A percentile compares a stretch with the other conserved stretches of the same genome.
Conservation (phyloP, 768 basidiomycete species). For the Hericium alpestre region DNA sequence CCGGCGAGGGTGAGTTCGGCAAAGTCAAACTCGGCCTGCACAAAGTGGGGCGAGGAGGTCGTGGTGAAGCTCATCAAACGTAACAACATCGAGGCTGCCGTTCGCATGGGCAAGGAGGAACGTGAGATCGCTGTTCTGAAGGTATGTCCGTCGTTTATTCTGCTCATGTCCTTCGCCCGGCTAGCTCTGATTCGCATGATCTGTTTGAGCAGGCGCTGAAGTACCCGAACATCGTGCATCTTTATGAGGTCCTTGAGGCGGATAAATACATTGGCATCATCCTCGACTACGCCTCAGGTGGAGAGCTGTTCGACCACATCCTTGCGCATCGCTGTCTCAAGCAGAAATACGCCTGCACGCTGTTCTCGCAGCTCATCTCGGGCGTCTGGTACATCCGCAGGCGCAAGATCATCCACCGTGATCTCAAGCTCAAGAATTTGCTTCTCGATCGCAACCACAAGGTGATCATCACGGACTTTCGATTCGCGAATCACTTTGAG, state of each 20-base stretch:
- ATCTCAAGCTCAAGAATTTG: slow-evolving; percentile 97
- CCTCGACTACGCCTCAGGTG: slow-evolving; percentile 95
- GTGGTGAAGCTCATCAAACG: slow-evolving; percentile 94
- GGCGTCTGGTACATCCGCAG: slow-evolving; percentile 98
- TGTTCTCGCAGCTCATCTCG: slow-evolving; percentile 96
- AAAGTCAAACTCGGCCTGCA: slow-evolving; percentile 99
- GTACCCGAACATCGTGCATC: slow-evolving; percentile 95
- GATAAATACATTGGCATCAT: slow-evolving; percentile 99
- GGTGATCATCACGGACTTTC: slow-evolving; percentile 99
- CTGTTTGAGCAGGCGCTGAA: slow-evolving; percentile 57
- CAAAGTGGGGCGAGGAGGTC: slow-evolving; percentile 93
- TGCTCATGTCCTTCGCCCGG: too few relatives aligned
- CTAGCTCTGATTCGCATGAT: too few relatives aligned
- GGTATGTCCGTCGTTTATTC: slow-evolving; percentile 36
- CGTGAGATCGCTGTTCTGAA: slow-evolving; percentile 94
- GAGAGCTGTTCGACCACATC: slow-evolving; percentile 98
- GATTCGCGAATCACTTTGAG: slow-evolving; percentile 96
- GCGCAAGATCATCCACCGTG: slow-evolving; percentile 98
- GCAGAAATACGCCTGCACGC: slow-evolving; percentile 87
- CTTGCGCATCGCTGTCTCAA: slow-evolving; percentile 93
- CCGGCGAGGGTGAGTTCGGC: slow-evolving; percentile 97
- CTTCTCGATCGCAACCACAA: slow-evolving; percentile 95
- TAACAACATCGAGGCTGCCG: slow-evolving; percentile 78
- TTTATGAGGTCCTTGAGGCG: slow-evolving; percentile 98
- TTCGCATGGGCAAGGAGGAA: slow-evolving; percentile 90